Conservation (phyloP, 768 basidiomycete species). For the Agaricus subrufescens region DNA sequence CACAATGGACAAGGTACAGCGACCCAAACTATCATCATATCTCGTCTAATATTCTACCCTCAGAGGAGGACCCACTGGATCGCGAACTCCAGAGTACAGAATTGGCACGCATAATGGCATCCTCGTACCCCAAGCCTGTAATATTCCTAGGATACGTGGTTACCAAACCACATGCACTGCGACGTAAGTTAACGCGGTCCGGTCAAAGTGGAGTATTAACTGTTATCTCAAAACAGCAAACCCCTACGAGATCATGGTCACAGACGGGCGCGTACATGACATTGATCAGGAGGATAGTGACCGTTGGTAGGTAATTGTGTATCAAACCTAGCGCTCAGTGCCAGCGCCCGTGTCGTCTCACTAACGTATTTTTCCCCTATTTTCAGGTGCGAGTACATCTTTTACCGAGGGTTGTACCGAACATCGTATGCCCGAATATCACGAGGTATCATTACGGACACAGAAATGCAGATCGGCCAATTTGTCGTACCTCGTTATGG, state of each 20-base stretch:
- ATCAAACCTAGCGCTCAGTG: neutral
- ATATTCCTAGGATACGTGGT: constrained; percentile 83
- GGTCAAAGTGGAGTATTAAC: neutral
- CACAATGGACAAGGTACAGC: constrained; percentile 84
- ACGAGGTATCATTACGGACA: constrained; percentile 82
- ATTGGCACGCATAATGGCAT: constrained; percentile 74
- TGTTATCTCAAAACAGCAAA: constrained; percentile 37
- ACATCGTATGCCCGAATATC: constrained; percentile 83
- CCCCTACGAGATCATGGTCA: constrained; percentile 71
- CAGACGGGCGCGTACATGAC: constrained; percentile 77
- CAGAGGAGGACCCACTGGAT: constrained; percentile 88
- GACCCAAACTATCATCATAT: neutral
- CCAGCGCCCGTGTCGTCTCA: neutral
- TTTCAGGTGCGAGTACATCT: constrained; percentile 84
- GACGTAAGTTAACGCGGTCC: constrained; percentile 44
- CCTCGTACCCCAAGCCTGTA: constrained; percentile 61
- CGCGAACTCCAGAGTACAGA: constrained; percentile 81
- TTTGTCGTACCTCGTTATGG: constrained; percentile 71
- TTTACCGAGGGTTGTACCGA: constrained; percentile 76
- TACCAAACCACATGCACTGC: constrained; percentile 55
- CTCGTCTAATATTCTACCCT: neutral
- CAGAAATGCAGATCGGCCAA: constrained; percentile 85
- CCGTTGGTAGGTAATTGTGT: constrained; percentile 47
- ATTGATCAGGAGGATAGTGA: constrained; percentile 71
- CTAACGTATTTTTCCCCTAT: neutral